Evolutionary conservation across 192 early-diverging fungal genomes (phyloP).

Genomic region (Mortierella hygrophila): DNA sequence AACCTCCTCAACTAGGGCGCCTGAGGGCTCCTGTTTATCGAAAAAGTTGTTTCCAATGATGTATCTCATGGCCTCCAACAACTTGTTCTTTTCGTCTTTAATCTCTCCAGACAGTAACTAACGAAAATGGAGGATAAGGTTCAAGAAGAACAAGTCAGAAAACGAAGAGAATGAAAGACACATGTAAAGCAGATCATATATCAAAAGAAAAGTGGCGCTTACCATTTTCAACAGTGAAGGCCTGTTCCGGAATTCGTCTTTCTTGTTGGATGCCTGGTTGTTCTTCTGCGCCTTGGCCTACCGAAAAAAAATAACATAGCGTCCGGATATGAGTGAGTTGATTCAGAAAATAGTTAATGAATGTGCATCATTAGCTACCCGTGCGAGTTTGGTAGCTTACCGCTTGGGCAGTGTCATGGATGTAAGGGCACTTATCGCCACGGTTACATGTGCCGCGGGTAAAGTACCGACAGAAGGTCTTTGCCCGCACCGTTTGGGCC

Average conservation of each 20-base stretch:
- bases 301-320: not conserved
- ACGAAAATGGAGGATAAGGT: not conserved
- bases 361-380: not conserved
- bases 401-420: slow-evolving; percentile 53
- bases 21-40: slow-evolving; percentile 34
- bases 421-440: slow-evolving; percentile 60
- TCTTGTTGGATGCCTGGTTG: slow-evolving; percentile 12
- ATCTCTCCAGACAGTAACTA: slow-evolving; percentile 73
- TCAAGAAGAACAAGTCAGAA: not conserved
- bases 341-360: not conserved
- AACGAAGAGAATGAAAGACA: not conserved
- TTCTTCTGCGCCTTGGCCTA: slow-evolving; percentile 43
- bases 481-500: not conserved
- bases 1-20: slow-evolving; percentile 29
- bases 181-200: not conserved
- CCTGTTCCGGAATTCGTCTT: slow-evolving; percentile 42
- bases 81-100: slow-evolving; percentile 66
- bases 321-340: not conserved
- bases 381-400: not conserved
- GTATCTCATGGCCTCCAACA: slow-evolving; percentile 74
- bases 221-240: slow-evolving; percentile 60
- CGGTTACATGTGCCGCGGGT: slow-evolving; percentile 54
- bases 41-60: slow-evolving; percentile 71
- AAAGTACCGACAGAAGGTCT: slow-evolving; percentile 59
- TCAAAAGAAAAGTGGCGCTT: not conserved